Percentiles rank a stretch among this genome's conserved stretches.
Evolutionary conservation across 768 basidiomycete species (phyloP).

Genomic region (Sporobolomyces roseus): DNA sequence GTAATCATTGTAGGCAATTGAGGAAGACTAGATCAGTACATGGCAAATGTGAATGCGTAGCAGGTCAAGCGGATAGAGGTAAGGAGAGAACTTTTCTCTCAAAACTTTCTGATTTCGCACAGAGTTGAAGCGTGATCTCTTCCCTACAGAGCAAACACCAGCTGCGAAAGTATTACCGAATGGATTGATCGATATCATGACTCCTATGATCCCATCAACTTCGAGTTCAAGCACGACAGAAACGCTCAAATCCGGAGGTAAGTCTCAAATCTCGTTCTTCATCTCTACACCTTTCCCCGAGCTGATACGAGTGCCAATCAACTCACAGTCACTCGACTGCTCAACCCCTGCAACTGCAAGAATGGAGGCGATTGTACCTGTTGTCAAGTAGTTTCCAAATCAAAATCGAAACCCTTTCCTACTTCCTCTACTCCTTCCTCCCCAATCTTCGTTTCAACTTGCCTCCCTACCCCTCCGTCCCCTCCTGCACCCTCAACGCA

Average conservation of each 20-base stretch:
- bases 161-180: conserved; percentile 26
- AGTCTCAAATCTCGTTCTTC: not conserved
- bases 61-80: too few relatives aligned
- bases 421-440: not conserved
- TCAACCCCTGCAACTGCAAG: conserved; percentile 50
- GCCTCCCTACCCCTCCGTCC: not conserved
- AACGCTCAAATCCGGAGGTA: conserved; percentile 13
- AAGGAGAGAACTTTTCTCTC: conserved; percentile 2
- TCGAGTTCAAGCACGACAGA: too few relatives aligned
- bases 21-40: conserved; percentile 37
- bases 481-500: not conserved
- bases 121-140: too few relatives aligned
- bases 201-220: not conserved
- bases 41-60: conserved; percentile 32
- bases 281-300: not conserved
- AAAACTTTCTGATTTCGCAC: too few relatives aligned
- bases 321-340: conserved; percentile 42
- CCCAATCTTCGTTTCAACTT: not conserved
- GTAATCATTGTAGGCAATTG: conserved; percentile 33
- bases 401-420: conserved; percentile 12
- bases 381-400: conserved; percentile 39
- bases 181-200: conserved; percentile 19
- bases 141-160: conserved; percentile 9
- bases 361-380: conserved; percentile 48
- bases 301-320: not conserved